These are phyloP conservation scores for Cucurbita ficifolia DNA, from an alignment of 306 rosid species.

Conservation along the genomic window DNA sequence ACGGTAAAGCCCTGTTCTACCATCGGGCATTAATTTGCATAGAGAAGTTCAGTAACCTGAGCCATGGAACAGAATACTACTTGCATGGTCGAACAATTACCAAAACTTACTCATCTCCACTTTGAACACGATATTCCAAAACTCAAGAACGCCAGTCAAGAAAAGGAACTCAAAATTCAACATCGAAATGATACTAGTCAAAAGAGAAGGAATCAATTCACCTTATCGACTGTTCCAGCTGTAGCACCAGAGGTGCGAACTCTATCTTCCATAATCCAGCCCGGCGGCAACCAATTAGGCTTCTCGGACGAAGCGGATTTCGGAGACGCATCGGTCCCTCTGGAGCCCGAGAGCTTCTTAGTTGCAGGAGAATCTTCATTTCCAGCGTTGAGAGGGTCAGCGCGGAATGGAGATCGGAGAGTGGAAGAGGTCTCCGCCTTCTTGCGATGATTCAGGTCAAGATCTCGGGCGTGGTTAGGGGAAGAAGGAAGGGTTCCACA, in stretches of 20 bases:
- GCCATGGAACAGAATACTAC: not conserved
- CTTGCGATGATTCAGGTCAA: not conserved
- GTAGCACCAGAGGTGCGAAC: conserved; percentile 46
- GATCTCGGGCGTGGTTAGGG: not conserved
- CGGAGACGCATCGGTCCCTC: not conserved
- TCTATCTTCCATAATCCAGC: conserved; percentile 28
- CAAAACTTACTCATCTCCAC: not conserved
- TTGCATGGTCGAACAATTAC: not conserved
- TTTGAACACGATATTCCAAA: not conserved
- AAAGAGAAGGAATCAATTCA: not conserved
- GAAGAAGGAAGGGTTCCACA: not conserved
- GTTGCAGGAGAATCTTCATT: not conserved
- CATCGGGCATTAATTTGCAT: not conserved
- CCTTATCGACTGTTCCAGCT: conserved; percentile 38
- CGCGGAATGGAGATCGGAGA: not conserved
- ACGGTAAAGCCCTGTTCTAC: not conserved
- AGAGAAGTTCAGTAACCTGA: not conserved
- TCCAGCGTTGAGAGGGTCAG: conserved; percentile 7
- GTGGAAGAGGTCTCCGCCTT: not conserved
- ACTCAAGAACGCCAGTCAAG: no score
- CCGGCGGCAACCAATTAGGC: conserved; percentile 32
- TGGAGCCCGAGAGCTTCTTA: not conserved
- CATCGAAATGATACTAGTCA: no score
- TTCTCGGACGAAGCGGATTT: not conserved
- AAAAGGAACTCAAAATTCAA: not conserved